Percentiles rank a stretch among this genome's conserved stretches.
Conservation (phyloP, 192 early-diverging fungal species). For the Obelidium mucronatum region DNA sequence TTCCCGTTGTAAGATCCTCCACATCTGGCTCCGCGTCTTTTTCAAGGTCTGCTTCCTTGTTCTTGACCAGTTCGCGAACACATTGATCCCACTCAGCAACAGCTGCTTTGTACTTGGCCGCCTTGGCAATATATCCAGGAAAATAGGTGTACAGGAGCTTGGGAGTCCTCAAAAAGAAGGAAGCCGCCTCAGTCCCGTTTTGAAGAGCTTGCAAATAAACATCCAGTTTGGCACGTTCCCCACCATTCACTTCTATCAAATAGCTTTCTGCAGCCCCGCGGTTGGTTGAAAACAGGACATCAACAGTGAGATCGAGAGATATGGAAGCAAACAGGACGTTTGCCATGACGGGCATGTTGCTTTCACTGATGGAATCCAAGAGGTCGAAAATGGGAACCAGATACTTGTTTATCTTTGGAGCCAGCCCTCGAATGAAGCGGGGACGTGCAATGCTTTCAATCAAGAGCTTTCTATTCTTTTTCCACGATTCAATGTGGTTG, state of each 20-base stretch:
- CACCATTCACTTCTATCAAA: neutral
- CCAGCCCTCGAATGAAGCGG: neutral
- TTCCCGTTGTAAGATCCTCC: neutral
- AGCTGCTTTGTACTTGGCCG: neutral
- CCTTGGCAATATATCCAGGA: neutral
- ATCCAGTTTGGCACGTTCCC: neutral
- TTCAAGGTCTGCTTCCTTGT: neutral
- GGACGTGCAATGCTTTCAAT: slow-evolving; percentile 15
- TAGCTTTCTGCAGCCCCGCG: neutral
- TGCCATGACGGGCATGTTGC: neutral
- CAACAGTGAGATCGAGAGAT: slow-evolving; percentile 12
- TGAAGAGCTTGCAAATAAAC: neutral
- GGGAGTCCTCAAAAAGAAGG: neutral
- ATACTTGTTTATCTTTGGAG: neutral
- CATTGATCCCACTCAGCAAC: neutral
- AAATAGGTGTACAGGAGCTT: neutral
- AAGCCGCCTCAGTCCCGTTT: neutral
- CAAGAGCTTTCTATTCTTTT: slow-evolving; percentile 7
- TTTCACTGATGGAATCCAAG: neutral
- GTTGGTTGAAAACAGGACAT: slow-evolving; percentile 5
- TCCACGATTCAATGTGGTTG: slow-evolving; percentile 17
- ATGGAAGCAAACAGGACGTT: slow-evolving; percentile 6
- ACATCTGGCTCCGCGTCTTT: neutral
- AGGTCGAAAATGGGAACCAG: neutral
- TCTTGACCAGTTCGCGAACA: neutral